Evolutionary conservation across 768 basidiomycete genomes (phyloP).

Genomic region (Suillus hirtellus): DNA sequence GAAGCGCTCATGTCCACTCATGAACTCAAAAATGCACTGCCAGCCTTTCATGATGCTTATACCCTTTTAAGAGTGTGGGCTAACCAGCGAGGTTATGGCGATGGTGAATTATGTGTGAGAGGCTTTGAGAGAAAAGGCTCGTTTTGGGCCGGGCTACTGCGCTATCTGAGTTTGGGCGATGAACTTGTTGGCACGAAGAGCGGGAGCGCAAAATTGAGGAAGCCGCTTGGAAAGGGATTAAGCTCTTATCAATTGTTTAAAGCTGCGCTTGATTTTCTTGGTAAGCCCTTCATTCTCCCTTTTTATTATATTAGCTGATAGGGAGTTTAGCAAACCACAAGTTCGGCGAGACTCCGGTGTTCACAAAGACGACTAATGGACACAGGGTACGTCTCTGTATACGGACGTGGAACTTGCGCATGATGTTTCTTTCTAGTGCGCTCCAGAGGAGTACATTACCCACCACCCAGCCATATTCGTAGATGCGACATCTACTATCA

Average conservation of each 20-base stretch:
- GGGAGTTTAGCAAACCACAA: conserved; percentile 63
- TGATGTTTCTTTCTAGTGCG: conserved; percentile 43
- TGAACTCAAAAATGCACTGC: conserved; percentile 49
- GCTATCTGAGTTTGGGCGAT: conserved; percentile 66
- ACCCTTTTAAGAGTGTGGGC: conserved; percentile 89
- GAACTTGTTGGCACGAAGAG: conserved; percentile 40
- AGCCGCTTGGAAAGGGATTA: conserved; percentile 73
- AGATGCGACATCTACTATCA: conserved; percentile 74
- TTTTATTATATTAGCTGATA: conserved; percentile 16
- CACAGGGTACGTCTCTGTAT: conserved; percentile 47
- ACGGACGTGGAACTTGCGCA: background rate
- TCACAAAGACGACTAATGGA: conserved; percentile 55
- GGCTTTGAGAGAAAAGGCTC: conserved; percentile 71
- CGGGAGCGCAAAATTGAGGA: conserved; percentile 39
- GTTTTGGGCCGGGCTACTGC: conserved; percentile 70
- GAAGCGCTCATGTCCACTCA: conserved; percentile 44
- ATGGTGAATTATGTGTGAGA: conserved; percentile 56
- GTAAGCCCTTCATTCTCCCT: conserved; percentile 42
- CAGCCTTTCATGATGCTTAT: conserved; percentile 72
- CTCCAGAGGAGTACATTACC: conserved; percentile 54
- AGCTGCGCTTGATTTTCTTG: conserved; percentile 80
- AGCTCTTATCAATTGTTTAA: conserved; percentile 91
- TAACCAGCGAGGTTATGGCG: conserved; percentile 76
- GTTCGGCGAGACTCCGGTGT: conserved; percentile 56
- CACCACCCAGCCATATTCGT: conserved; percentile 65